A percentile compares a stretch with the other conserved stretches of the same genome.
These are phyloP conservation scores for Coemansia furcata DNA, from an alignment of 192 early-diverging fungal species.

Conservation along the genomic window DNA sequence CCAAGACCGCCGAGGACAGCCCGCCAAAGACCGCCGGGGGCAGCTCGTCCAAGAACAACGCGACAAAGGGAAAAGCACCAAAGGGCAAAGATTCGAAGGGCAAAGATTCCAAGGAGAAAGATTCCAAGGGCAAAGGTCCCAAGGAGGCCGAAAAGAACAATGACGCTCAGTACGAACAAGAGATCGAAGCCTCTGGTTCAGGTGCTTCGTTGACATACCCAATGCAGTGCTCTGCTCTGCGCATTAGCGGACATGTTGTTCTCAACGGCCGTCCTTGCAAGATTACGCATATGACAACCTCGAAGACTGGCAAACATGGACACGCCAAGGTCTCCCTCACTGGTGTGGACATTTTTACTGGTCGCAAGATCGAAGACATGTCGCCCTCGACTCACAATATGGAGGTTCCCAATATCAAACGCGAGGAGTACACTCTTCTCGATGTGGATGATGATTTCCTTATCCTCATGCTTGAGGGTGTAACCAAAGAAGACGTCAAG, in stretches of 20 bases:
- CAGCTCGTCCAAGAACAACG: background rate
- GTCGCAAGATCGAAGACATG: constrained; percentile 97
- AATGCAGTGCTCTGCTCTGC: constrained; percentile 98
- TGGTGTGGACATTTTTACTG: constrained; percentile 96
- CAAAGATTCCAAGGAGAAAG: background rate
- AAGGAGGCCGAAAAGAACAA: background rate
- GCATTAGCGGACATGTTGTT: constrained; percentile 97
- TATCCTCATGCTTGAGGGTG: constrained; percentile 73
- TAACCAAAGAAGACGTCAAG: constrained; percentile 96
- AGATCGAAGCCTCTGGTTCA: constrained; percentile 18
- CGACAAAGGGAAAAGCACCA: background rate
- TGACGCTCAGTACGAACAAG: constrained; percentile 7
- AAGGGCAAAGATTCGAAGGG: background rate
- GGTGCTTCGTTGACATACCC: constrained; percentile 95
- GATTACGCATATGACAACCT: constrained; percentile 99
- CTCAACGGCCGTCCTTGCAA: constrained; percentile 99
- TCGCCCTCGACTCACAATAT: constrained; percentile 99
- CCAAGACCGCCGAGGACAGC: background rate
- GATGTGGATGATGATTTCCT: constrained; percentile 79
- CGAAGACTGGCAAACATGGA: constrained; percentile 99
- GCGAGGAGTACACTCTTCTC: constrained; percentile 81
- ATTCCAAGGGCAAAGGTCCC: background rate
- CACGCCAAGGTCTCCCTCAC: constrained; percentile 99
- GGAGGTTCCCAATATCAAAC: constrained; percentile 94
- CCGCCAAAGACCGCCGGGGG: background rate